A percentile compares a stretch with the other conserved stretches of the same genome.
These are phyloP conservation scores for Emmonsia crescens DNA, from an alignment of 2,329 filamentous ascomycete genomes.

Conservation along the genomic window DNA sequence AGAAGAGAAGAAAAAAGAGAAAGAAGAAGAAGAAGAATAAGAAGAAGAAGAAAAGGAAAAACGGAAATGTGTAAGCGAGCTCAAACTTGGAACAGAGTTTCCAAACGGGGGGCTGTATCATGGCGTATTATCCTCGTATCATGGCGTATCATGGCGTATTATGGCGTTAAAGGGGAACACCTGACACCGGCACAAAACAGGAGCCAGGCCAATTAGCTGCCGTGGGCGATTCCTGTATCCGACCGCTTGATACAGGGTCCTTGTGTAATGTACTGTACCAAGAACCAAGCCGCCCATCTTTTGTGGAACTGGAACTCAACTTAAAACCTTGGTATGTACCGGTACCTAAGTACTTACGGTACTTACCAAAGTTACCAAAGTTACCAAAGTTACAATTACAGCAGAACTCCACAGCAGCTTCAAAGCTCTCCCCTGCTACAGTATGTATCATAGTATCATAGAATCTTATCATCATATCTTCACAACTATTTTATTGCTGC, in stretches of 20 bases:
- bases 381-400: no score
- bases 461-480: no score
- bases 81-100: background rate
- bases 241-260: background rate
- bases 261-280: background rate
- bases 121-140: no score
- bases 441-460: no score
- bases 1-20: slow-evolving; percentile 15
- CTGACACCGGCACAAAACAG: background rate
- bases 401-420: no score
- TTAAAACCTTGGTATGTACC: no score
- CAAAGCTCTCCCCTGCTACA: no score
- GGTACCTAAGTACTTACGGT: no score
- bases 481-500: no score
- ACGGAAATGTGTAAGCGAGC: slow-evolving; percentile 18
- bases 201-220: background rate
- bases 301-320: background rate
- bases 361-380: no score
- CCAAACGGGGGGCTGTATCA: background rate
- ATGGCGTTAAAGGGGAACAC: background rate
- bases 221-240: background rate
- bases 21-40: slow-evolving; percentile 17
- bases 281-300: background rate
- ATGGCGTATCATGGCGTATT: background rate
- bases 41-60: slow-evolving; percentile 17